Evolutionary conservation across 2,329 filamentous ascomycete genomes (phyloP), one percentile per base, ranked within the genome.

Genomic region (Penicillium polonicum): DNA sequence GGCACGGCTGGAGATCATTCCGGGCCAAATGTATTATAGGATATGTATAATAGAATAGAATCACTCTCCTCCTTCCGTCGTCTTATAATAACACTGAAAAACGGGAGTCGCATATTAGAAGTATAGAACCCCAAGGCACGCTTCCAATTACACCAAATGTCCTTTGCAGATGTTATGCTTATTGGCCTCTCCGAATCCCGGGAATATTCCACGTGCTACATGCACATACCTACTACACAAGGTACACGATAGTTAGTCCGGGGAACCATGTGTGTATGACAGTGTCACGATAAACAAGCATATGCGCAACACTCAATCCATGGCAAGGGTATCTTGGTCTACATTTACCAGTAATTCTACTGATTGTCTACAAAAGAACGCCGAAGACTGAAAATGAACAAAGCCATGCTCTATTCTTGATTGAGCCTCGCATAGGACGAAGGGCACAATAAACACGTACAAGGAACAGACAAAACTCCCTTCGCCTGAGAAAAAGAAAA

Each of bases 381-480:
- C 17, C 12, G 15, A 39, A 41, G n/a, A 49, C 27, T 56, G 53
- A 44, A 55, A 36, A 13, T 46, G 59, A 64, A 61, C 60, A 61
- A 63, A 62, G 65, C 63, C 60, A 63, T 41, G 53, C 62, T 62
- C 60, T 62, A 62, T 62, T 62, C 60, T 55, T 43, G 52, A 58
- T 27, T 57, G 59, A 46, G 57, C 57, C 53, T 57, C 52, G 54
- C 58, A 58, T 57, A 65, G 59, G 55, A 64, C 57, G 45, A 57
- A 67, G 54, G 43, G 48, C 57, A 62, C 58, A 64, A 65, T 61
- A 68, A 61, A 48, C 49, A 57, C 29, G 65, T 68, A 71, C 72
- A 76, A 71, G 55, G 58, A 66, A 64, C 60, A 67, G 52, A 64
- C 44, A 62, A n/a, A 56, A 70, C 65, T 60, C 68, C 66, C 60